Percentiles rank a stretch among this genome's conserved stretches.
Evolutionary conservation across 2,329 filamentous ascomycete species (phyloP).

Genomic region (Lachnellula occidentalis): DNA sequence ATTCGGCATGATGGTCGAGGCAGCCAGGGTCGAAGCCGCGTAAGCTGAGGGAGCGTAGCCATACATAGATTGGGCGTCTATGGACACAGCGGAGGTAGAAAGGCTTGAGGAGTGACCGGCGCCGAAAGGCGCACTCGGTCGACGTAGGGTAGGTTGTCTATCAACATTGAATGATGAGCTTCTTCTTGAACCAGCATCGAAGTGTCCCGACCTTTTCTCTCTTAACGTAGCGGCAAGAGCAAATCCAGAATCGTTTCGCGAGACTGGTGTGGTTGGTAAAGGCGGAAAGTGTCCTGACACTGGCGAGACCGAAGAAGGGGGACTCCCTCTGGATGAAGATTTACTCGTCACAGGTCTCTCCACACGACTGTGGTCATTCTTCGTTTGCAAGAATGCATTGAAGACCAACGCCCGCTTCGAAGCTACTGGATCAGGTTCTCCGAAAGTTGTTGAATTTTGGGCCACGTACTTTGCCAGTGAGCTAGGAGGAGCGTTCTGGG

Average conservation of each 20-base stretch:
- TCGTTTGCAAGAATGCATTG: conserved; percentile 83
- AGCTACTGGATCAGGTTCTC: conserved; percentile 45
- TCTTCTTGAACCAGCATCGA: conserved; percentile 67
- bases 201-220: conserved; percentile 92
- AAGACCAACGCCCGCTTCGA: conserved; percentile 64
- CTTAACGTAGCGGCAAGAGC: conserved; percentile 78
- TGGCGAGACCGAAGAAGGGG: conserved; percentile 65
- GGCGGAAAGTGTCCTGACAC: conserved; percentile 72
- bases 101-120: conserved; percentile 58
- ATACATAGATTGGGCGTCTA: conserved; percentile 36
- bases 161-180: conserved; percentile 91
- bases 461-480: conserved; percentile 81
- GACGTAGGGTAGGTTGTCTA: conserved; percentile 59
- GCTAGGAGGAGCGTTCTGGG: conserved; percentile 61
- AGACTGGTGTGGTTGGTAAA: conserved; percentile 71
- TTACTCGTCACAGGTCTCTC: conserved; percentile 76
- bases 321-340: conserved; percentile 52
- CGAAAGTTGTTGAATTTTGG: conserved; percentile 85
- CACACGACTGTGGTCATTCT: conserved; percentile 57
- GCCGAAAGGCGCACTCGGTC: conserved; percentile 70
- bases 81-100: conserved; percentile 57
- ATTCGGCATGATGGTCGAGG: conserved; percentile 81
- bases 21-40: conserved; percentile 78
- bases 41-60: conserved; percentile 80
- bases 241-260: conserved; percentile 86